These are phyloP conservation scores for Achaetomium macrosporum DNA, from an alignment of 2,329 filamentous ascomycete genomes.

Conservation along the genomic window DNA sequence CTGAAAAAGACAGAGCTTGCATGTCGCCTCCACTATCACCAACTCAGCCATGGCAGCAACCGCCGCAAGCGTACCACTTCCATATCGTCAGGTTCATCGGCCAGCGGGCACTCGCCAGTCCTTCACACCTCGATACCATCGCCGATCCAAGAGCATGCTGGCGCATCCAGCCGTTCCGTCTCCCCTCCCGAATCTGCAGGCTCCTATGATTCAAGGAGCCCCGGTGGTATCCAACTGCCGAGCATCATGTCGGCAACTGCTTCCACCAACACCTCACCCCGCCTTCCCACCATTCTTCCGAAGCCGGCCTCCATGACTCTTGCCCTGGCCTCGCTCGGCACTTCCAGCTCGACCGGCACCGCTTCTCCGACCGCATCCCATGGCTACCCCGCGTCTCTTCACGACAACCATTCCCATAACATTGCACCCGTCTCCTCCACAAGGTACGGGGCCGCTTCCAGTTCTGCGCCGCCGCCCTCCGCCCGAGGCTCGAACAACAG, in stretches of 20 bases:
- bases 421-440: slow-evolving; percentile 41
- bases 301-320: slow-evolving; percentile 54
- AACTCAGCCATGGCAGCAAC: slow-evolving; percentile 75
- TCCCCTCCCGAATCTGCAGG: slow-evolving; percentile 43
- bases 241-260: slow-evolving; percentile 42
- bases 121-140: slow-evolving; percentile 44
- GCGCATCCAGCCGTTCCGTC: slow-evolving; percentile 38
- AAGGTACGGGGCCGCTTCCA: slow-evolving; percentile 32
- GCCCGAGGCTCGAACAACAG: slow-evolving; percentile 34
- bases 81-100: slow-evolving; percentile 59
- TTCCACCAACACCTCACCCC: slow-evolving; percentile 41
- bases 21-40: slow-evolving; percentile 82
- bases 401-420: slow-evolving; percentile 40
- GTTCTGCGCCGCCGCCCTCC: slow-evolving; percentile 26
- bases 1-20: slow-evolving; percentile 84
- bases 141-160: slow-evolving; percentile 41
- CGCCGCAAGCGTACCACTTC: slow-evolving; percentile 72
- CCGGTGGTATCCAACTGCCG: slow-evolving; percentile 46
- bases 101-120: slow-evolving; percentile 45
- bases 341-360: slow-evolving; percentile 22
- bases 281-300: slow-evolving; percentile 57
- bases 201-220: slow-evolving; percentile 41
- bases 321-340: slow-evolving; percentile 26
- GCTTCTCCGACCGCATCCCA: slow-evolving; percentile 33
- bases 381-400: slow-evolving; percentile 37